Evolutionary conservation across 192 early-diverging fungal species (phyloP).

Genomic region (Gamsiella multidivaricata): DNA sequence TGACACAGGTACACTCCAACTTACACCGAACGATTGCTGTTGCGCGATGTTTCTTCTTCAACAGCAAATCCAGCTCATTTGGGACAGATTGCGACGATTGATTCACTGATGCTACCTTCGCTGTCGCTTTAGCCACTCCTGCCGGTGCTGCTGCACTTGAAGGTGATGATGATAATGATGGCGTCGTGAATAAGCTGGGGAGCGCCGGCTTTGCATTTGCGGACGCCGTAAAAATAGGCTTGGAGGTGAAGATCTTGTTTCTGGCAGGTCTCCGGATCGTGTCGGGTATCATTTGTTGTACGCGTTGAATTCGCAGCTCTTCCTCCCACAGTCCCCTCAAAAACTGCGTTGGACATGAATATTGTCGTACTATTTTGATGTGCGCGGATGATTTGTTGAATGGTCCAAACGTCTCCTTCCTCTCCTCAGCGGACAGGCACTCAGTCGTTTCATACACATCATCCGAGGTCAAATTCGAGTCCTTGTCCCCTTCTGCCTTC

Average conservation of each 20-base stretch:
- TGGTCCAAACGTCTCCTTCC: too few relatives aligned
- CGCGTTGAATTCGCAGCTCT: conserved; percentile 21
- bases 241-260: conserved; percentile 33
- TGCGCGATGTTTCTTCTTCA: conserved; percentile 46
- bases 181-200: not conserved
- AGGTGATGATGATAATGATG: not conserved
- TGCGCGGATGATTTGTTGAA: not conserved
- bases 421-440: too few relatives aligned
- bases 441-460: too few relatives aligned
- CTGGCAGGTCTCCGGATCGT: conserved; percentile 30
- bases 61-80: conserved; percentile 12
- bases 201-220: conserved; percentile 4
- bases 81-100: not conserved
- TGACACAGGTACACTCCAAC: too few relatives aligned
- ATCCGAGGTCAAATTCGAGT: not conserved
- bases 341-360: conserved; percentile 21
- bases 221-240: conserved; percentile 17
- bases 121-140: too few relatives aligned
- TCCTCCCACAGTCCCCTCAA: conserved; percentile 46
- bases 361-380: conserved; percentile 12
- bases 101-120: too few relatives aligned
- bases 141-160: not conserved
- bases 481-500: not conserved
- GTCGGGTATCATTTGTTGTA: conserved; percentile 47
- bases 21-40: conserved; percentile 48